These are phyloP conservation scores for Microbotryomycetes sp. DNA, from an alignment of 1,284 basidiomycete genomes.

Conservation along the genomic window DNA sequence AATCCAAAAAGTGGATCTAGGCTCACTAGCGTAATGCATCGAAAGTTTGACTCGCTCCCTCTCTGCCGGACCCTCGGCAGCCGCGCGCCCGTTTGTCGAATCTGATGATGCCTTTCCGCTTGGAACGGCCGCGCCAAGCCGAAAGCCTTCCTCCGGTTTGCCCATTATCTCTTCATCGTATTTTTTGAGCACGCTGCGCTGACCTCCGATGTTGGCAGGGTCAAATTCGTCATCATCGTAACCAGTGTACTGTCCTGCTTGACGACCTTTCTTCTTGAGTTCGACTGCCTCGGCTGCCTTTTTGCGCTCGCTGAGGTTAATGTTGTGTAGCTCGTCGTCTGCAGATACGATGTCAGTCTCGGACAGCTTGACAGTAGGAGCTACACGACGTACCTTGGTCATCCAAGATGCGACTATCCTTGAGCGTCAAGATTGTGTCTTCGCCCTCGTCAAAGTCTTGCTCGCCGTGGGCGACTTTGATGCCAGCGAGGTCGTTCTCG, in stretches of 20 bases:
- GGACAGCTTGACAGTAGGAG: not conserved
- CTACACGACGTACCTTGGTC: constrained; percentile 62
- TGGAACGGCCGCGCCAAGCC: constrained; percentile 23
- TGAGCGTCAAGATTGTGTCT: constrained; percentile 88
- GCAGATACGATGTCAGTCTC: no score
- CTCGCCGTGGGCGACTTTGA: constrained; percentile 93
- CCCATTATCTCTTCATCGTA: constrained; percentile 86
- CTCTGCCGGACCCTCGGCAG: constrained; percentile 55
- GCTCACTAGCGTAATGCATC: constrained; percentile 85
- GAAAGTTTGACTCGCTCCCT: constrained; percentile 68
- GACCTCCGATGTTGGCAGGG: constrained; percentile 36
- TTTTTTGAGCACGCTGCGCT: constrained; percentile 77
- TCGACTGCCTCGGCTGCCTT: constrained; percentile 68
- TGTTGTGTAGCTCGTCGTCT: constrained; percentile 97
- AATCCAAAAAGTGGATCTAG: no score
- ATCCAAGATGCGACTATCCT: constrained; percentile 87
- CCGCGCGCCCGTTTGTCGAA: constrained; percentile 47
- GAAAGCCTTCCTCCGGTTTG: constrained; percentile 29
- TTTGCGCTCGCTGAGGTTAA: constrained; percentile 82
- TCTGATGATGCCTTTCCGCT: constrained; percentile 36
- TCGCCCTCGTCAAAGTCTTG: constrained; percentile 86
- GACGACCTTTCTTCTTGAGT: constrained; percentile 73
- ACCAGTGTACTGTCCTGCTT: constrained; percentile 67
- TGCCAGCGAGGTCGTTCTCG: constrained; percentile 66
- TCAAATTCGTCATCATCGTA: constrained; percentile 62